Evolutionary conservation across 805 yeast species (phyloP), one percentile per base, ranked within the genome.

Genomic region (Isabelozyma pseudorhagii): DNA sequence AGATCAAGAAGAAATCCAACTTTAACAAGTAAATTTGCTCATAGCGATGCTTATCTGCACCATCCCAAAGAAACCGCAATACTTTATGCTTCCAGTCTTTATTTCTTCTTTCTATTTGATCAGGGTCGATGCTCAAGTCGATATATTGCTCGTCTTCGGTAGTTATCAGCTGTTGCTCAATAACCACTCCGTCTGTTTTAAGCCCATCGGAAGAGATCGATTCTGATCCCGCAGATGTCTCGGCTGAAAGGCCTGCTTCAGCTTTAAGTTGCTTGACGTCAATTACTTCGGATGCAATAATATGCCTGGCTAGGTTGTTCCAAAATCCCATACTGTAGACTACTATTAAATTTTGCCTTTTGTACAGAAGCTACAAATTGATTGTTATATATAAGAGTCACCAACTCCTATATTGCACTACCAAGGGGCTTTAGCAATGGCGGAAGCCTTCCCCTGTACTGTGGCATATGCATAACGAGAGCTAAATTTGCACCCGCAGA

Each of bases 1-100:
- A 66, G 14, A 81, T 72, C 46, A 84, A 65, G 15, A 80, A 54
- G 5, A 80, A 46, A 54, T 85, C 90, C 31, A 84, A 61, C 59
- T 85, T 85, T 13, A 82, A 59, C 38, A 71, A 50, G 38, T 82
- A 62, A 27, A 64, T 68, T 44, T 75, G 72, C 50, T 75, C 79
- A 3, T 52, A 74, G 1, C 74, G 69, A 43, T 64, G 63, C 47
- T 74, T 72, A 49, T 72, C 75, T 8, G 44, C 39, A 10, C 64
- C 56, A 51, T 68, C 72, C 62, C 65, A 57, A 27, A 64, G 45
- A 42, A 45, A 61, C 7, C 42, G 44, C 27, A 15, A n/a, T 5
- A 41, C 28, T 27, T 41, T 27, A 41, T 14, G 21, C 11, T 18
- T 21, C 10, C 38, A 25, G 27, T 42, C 9, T 15, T 48, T 57